Evolutionary conservation across 176 grass and related monocot species (phyloP), one percentile per base, ranked within the genome.

Genomic region (maize (Zea mays)): DNA sequence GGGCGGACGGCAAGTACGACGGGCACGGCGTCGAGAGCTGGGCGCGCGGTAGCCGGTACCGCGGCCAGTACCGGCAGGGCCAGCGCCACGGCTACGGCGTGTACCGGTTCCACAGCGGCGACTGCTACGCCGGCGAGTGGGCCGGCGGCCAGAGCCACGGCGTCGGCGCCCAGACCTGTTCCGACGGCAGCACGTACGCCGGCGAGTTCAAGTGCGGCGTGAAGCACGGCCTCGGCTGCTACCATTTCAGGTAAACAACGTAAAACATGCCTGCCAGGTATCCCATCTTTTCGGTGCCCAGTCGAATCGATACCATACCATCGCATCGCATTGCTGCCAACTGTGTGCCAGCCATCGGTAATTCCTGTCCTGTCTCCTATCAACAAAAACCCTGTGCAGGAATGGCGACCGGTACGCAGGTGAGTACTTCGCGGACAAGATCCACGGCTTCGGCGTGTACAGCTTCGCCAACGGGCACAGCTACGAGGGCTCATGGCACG

Each of bases 401-500:
- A 95, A 95, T 62, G 89, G 92, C 27, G 92, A 95, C 85, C 57
- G 79, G 10, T 95, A 91, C 40, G 49, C 77, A 0, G 92, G 92
- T 21, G 92, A 95, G 69, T 95, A 95, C 67, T 95, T 95, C 33
- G 92, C 77, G 4, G 92, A 95, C 76, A 95, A 87, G 84, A 95
- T 95, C 76, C 92, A 95, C 6, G 92, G 89, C 17, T 95, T 95
- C 14, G 92, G 92, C 20, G 83, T 95, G 1, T 95, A 95, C 59
- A 91, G 69, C 77, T 95, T 95, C 20, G 89, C 89, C 15, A 95
- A 95, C 70, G 92, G 92, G n/a, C 89, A 95, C 65, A 70, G 84
- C 16, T 95, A 95, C 5, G 89, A 91, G 45, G 89, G 92, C 6
- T 95, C 92, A 2, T 95, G 92, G 92, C 86, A 95, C 15, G 92